phyloP scores from a whole-genome alignment of 2,329 filamentous ascomycete genomes.

The Colletotrichum lindemuthianum region DNA sequence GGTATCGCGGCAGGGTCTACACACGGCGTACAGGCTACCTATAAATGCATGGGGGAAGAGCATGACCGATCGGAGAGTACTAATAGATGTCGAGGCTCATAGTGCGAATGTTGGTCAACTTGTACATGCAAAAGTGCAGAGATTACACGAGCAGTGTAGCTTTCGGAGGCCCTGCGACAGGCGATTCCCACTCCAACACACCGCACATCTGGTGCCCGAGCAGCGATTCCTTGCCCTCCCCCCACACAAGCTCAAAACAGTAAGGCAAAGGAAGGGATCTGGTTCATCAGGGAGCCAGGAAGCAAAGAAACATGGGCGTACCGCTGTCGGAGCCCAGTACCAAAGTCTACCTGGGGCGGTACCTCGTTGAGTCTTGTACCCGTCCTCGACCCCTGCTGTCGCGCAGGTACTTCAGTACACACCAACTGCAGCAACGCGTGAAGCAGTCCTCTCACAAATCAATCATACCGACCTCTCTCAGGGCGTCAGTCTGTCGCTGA shows the following conservation, averaged over 20 bases:
- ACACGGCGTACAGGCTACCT: too few species aligned
- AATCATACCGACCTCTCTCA: slow-evolving; percentile 16
- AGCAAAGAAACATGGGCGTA: slow-evolving; percentile 25
- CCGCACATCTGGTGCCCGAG: slow-evolving; percentile 36
- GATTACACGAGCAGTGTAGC: slow-evolving; percentile 20
- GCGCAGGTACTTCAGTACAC: slow-evolving; percentile 27
- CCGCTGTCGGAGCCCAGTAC: slow-evolving; percentile 30
- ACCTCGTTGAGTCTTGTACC: too few species aligned
- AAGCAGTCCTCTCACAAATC: slow-evolving; percentile 26
- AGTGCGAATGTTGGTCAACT: background rate
- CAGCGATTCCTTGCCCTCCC: slow-evolving; percentile 22
- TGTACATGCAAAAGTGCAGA: slow-evolving; percentile 30
- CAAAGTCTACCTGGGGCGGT: slow-evolving; percentile 7
- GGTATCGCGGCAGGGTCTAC: too few species aligned
- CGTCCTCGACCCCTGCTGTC: slow-evolving; percentile 10
- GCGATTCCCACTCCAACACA: slow-evolving; percentile 35
- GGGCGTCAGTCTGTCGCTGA: slow-evolving; percentile 24
- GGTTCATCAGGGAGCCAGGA: slow-evolving; percentile 25
- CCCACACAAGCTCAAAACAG: slow-evolving; percentile 24
- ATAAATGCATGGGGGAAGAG: too few species aligned
- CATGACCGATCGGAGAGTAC: too few species aligned
- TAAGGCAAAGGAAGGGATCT: slow-evolving; percentile 28
- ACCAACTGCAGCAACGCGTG: slow-evolving; percentile 17
- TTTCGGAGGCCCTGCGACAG: slow-evolving; percentile 9
- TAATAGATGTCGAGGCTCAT: too few species aligned